Base-by-base conservation (phyloP, 2,329 filamentous ascomycete species). In the Diaporthe sp. region DNA sequence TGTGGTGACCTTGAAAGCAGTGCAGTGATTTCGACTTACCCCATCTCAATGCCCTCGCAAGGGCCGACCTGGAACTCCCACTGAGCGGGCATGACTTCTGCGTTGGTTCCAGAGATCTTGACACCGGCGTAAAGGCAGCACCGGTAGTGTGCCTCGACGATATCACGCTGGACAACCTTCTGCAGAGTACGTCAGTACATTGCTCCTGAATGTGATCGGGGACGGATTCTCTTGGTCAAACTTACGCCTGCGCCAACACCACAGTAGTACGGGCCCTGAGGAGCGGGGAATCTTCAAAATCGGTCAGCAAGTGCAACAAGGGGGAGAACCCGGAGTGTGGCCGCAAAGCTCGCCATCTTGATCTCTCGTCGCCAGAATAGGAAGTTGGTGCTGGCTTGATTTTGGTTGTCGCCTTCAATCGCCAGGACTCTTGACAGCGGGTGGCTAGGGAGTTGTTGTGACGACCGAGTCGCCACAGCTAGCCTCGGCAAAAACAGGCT, bases 41-140 rank as follows among this genome's bases (percentile, higher is more conserved):
- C 86, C 94, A 93, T 94, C 84, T 93, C 89, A 81, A 98, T 98
- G 78, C 95, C 96, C 73, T 88, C 86, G 87, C 95, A 98, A 78
- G 96, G 96, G 75, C 96, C 96, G 81, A 98, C 94, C 85, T 98
- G 96, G 92, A 95, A 98, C 86, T 98, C 96, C 96, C 96, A 98
- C 87, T 98, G 96, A 77, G 94, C 95, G 78, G 93, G 94, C 94
- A 98, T 98, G 83, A 99, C 97, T 91, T 99, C 97, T 79, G 97
- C 97, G 87, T 99, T 99, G 88, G 97, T 98, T 83, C 97, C 97
- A 37, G 96, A 98, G 86, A 99, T 98, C 85, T 96, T 93, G 87
- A 99, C 90, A 76, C 94, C 93, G 77, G 96, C 92, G 85, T 95
- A 98, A 86, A 98, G 84, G 90, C 91, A 62, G 34, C 57, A 51